Evolutionary conservation across 2,329 filamentous ascomycete genomes (phyloP), one percentile per base, ranked within the genome.

Genomic region (Curvularia spicifera): DNA sequence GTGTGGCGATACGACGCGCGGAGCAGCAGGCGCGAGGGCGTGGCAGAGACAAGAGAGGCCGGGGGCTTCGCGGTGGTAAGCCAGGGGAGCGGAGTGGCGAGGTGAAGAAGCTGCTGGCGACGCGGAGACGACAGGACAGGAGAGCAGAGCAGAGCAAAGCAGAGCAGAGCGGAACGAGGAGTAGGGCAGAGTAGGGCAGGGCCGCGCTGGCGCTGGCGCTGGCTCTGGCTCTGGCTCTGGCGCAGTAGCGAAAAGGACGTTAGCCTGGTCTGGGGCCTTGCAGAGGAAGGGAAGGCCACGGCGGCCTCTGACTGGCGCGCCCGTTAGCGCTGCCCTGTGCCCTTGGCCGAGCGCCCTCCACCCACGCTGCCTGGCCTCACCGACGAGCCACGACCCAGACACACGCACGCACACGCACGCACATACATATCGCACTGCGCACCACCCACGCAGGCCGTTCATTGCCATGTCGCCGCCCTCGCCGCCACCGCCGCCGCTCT

Each of bases 211-310:
- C 5, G 9, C 28, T 8, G 28, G 28, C 5, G 26, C 26, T 9
- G 28, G 28, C 28, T 4, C 28, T 31, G 28, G 28, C 7, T 6
- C 28, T 31, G 5, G 28, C 28, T 7, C 33, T 37, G 33, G 33
- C 15, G 52, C 45, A 46, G 64, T 63, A 67, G 61, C 64, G 66
- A 71, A 71, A 71, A 70, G 64, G 67, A 66, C 62, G 44, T 51
- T 62, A 56, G 59, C 55, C 60, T 56, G 60, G 57, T 60, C 62
- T 61, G 65, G 59, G 56, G 44, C 31, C 31, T 33, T 13, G 31
- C 28, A 31, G 28, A 33, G 49, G 28, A 15, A 59, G 43, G 31
- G 40, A 49, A 51, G 37, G 53, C 20, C 48, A 48, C 51, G 44
- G 37, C 51, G 53, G 39, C 59, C 18, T 52, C 63, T 69, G 67